These are phyloP conservation scores for Trichoderma semiorbis DNA, from an alignment of 2,329 filamentous ascomycete species.

Conservation along the genomic window DNA sequence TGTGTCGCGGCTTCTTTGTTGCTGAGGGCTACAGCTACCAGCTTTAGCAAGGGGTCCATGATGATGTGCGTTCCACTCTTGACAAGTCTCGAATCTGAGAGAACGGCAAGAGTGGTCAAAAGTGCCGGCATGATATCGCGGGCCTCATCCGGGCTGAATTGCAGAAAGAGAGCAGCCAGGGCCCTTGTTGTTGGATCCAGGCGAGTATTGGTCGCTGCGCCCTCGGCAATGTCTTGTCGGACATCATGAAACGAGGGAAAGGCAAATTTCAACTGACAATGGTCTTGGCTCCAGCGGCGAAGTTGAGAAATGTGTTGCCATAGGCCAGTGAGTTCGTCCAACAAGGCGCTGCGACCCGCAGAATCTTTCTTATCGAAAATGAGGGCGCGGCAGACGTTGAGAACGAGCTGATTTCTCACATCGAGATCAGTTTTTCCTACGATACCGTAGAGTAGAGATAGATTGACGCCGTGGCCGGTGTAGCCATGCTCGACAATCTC, in stretches of 20 bases:
- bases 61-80: slow-evolving; percentile 16
- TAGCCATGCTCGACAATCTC: slow-evolving; percentile 22
- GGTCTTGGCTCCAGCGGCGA: slow-evolving; percentile 28
- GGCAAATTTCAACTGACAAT: slow-evolving; percentile 26
- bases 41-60: slow-evolving; percentile 31
- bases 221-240: slow-evolving; percentile 20
- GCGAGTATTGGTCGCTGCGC: neutral
- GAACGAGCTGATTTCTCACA: slow-evolving; percentile 30
- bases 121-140: slow-evolving; percentile 31
- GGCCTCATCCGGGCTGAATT: slow-evolving; percentile 27
- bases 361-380: slow-evolving; percentile 20
- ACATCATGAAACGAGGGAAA: slow-evolving; percentile 31
- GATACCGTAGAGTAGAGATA: slow-evolving; percentile 27
- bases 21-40: slow-evolving; percentile 25
- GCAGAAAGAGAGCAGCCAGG: slow-evolving; percentile 32
- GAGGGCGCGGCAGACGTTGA: slow-evolving; percentile 32
- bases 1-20: slow-evolving; percentile 22
- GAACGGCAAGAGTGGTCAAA: slow-evolving; percentile 31
- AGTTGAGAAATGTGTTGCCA: slow-evolving; percentile 39
- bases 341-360: slow-evolving; percentile 20
- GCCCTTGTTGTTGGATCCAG: slow-evolving; percentile 22
- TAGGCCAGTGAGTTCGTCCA: slow-evolving; percentile 32
- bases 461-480: slow-evolving; percentile 22
- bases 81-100: slow-evolving; percentile 28
- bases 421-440: slow-evolving; percentile 29